These are phyloP conservation scores for Didymosphaeria variabile DNA, from an alignment of 2,329 filamentous ascomycete species.

Conservation along the genomic window DNA sequence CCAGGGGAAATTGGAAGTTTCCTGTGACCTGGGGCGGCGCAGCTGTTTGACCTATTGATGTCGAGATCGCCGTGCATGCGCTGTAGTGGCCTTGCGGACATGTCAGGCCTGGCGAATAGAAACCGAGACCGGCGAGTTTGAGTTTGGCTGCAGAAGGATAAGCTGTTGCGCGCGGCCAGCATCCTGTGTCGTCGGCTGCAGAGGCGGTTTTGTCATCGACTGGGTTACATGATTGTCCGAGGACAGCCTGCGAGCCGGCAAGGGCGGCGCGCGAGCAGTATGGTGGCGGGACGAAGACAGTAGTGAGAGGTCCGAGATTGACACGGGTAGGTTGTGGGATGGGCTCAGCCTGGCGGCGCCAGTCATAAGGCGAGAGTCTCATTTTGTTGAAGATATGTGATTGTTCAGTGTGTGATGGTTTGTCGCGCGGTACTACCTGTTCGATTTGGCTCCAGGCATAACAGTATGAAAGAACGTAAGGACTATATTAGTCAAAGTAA, in stretches of 20 bases:
- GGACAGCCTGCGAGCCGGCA: conserved; percentile 21
- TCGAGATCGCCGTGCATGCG: conserved; percentile 25
- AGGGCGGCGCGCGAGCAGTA: conserved; percentile 25
- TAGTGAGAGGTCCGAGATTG: conserved; percentile 30
- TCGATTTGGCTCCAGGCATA: conserved; percentile 5
- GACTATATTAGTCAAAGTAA: background rate
- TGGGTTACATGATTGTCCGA: conserved; percentile 24
- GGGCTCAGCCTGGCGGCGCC: conserved; percentile 13
- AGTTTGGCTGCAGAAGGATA: conserved; percentile 8
- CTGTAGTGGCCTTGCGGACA: conserved; percentile 30
- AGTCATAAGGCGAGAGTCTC: conserved; percentile 7
- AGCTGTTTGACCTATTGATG: conserved; percentile 10
- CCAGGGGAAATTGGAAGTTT: conserved; percentile 28
- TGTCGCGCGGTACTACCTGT: background rate
- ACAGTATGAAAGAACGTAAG: conserved; percentile 6
- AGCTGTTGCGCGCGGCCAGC: conserved; percentile 29
- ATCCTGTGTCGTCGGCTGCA: conserved; percentile 26
- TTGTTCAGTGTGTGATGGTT: background rate
- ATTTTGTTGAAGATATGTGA: conserved; percentile 3
- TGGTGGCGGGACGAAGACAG: conserved; percentile 27
- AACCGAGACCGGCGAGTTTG: conserved; percentile 24
- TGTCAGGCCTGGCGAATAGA: conserved; percentile 32
- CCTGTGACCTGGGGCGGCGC: conserved; percentile 14
- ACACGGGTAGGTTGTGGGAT: conserved; percentile 12
- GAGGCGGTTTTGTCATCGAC: conserved; percentile 13